Evolutionary conservation across 768 basidiomycete species (phyloP).

Genomic region (Russula compacta): DNA sequence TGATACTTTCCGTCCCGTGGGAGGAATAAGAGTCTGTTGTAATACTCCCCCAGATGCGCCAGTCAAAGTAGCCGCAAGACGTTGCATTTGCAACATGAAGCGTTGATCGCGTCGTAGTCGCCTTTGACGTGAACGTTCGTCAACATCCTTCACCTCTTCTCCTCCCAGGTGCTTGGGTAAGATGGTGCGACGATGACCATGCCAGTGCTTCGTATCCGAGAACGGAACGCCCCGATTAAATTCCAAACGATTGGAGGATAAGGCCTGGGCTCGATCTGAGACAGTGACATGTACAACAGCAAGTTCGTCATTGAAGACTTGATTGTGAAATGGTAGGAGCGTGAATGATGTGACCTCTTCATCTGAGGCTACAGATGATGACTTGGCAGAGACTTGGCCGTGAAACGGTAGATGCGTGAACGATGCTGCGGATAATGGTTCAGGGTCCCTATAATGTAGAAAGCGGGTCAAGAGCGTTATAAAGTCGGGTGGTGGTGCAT

Average conservation of each 20-base stretch:
- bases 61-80: constrained; percentile 52
- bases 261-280: constrained; percentile 18
- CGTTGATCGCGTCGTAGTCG: constrained; percentile 40
- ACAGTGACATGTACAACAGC: constrained; percentile 27
- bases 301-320: constrained; percentile 36
- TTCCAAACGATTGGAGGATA: constrained; percentile 25
- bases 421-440: constrained; percentile 18
- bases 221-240: constrained; percentile 35
- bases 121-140: constrained; percentile 31
- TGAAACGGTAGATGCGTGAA: no score
- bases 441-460: not conserved
- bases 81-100: constrained; percentile 47
- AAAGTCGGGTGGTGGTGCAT: constrained; percentile 24
- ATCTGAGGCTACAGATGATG: constrained; percentile 19
- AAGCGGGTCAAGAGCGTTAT: constrained; percentile 20
- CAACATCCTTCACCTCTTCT: constrained; percentile 26
- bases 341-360: not conserved
- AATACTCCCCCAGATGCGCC: constrained; percentile 50
- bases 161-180: constrained; percentile 50
- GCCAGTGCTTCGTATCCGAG: constrained; percentile 53
- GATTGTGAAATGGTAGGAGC: constrained; percentile 33
- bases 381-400: no score
- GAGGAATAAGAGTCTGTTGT: constrained; percentile 44
- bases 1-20: constrained; percentile 26
- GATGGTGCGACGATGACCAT: constrained; percentile 38